These are phyloP conservation scores for Protomyces gravidus DNA, from an alignment of 1,139 yeast genomes.

Conservation along the genomic window DNA sequence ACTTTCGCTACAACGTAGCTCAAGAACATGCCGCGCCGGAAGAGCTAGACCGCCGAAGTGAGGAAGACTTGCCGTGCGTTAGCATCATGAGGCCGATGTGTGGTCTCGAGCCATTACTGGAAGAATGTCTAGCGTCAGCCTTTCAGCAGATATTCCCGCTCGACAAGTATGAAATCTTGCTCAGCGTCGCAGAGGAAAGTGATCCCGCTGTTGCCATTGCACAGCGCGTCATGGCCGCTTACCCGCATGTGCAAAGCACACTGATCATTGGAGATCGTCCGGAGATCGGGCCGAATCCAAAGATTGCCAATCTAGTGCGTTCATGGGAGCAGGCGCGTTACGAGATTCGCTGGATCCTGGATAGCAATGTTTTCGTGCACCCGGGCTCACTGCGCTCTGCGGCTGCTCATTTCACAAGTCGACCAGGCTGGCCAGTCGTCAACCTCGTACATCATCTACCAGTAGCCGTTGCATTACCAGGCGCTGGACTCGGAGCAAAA, in stretches of 20 bases:
- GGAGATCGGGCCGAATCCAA: constrained; percentile 78
- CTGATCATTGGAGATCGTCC: constrained; percentile 50
- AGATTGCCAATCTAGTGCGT: constrained; percentile 76
- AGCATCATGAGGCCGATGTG: constrained; percentile 77
- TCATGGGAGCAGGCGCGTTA: constrained; percentile 65
- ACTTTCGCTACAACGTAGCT: background rate
- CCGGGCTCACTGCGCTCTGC: constrained; percentile 65
- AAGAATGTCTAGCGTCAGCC: constrained; percentile 62
- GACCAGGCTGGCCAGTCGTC: constrained; percentile 43
- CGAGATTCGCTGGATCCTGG: constrained; percentile 83
- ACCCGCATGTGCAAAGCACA: constrained; percentile 58
- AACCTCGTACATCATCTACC: constrained; percentile 79
- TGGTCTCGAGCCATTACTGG: constrained; percentile 75
- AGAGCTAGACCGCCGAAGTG: background rate
- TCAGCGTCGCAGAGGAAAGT: constrained; percentile 61
- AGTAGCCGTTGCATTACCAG: constrained; percentile 38
- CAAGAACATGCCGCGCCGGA: background rate
- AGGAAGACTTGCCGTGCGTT: constrained; percentile 49
- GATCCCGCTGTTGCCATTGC: constrained; percentile 68
- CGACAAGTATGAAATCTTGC: constrained; percentile 58
- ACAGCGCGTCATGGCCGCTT: constrained; percentile 48
- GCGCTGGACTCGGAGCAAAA: constrained; percentile 52
- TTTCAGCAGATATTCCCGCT: constrained; percentile 66
- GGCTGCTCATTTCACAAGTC: constrained; percentile 50
- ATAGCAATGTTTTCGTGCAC: constrained; percentile 77